Evolutionary conservation across 2,329 filamentous ascomycete genomes (phyloP).

Genomic region (Chrysoporthe puriensis): DNA sequence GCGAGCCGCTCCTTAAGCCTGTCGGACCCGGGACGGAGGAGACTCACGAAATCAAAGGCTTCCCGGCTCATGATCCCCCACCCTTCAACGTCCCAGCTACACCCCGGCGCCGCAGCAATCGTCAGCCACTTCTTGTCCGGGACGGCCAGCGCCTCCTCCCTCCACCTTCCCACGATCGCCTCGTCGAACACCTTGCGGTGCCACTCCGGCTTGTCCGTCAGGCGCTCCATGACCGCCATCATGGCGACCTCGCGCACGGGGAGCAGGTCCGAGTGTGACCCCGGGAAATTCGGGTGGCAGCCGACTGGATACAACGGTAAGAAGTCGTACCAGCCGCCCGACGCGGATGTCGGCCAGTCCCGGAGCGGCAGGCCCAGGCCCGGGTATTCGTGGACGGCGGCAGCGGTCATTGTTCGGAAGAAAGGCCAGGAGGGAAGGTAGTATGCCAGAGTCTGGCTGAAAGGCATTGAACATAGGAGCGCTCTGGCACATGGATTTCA

Average conservation of each 20-base stretch:
- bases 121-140: conserved; percentile 29
- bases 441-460: background rate
- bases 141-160: conserved; percentile 36
- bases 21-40: background rate
- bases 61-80: conserved; percentile 38
- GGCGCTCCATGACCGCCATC: conserved; percentile 24
- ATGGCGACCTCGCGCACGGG: conserved; percentile 25
- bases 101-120: conserved; percentile 11
- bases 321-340: too few species aligned
- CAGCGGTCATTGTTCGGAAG: background rate
- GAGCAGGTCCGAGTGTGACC: conserved; percentile 26
- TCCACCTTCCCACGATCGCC: conserved; percentile 39
- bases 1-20: background rate
- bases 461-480: background rate
- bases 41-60: conserved; percentile 23
- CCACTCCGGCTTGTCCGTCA: conserved; percentile 36
- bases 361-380: conserved; percentile 17
- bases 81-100: conserved; percentile 7
- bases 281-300: conserved; percentile 13
- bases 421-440: background rate
- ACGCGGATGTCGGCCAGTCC: background rate
- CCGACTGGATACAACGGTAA: conserved; percentile 12
- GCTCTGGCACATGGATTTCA: background rate
- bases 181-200: conserved; percentile 41
- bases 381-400: background rate